Base-by-base conservation (phyloP, 768 basidiomycete genomes). In the Sporobolomyces pararoseus region DNA sequence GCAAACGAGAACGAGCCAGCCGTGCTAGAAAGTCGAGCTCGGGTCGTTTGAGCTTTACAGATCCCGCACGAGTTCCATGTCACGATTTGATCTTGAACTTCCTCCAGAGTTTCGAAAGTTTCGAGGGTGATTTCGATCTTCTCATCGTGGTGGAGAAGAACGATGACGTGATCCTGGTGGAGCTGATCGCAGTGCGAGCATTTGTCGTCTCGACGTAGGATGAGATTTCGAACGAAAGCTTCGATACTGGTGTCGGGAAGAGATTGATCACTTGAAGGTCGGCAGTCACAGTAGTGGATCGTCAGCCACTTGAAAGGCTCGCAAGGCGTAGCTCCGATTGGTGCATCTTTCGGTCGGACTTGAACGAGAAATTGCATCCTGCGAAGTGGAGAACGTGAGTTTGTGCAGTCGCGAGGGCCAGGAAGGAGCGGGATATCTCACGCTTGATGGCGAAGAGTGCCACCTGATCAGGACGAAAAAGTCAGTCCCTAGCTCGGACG, bases 281-380 rank as follows among this genome's bases (percentile, higher is more conserved):
- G 23, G 0, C 29, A 9, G 31, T 63, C 52, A 64, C 27, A 69
- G 67, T 65, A 73, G 46, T 27, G 4, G 37, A 66, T 27, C 7
- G 53, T 49, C 19, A 63, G 32, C 72, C 72, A 73, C 3, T n/a
- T 25, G 14, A 68, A 71, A 3, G 71, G 51, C 25, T 72, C 57
- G 52, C 74, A 75, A 1, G 65, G 54, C 4, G 29, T n/a, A 2
- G 61, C 21, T 0, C 37, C 37, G 17, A 49, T 1, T 0, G 39
- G 16, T 1, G 67, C 61, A 16, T 29, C 49, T 7, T 16, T 29
- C 6, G 37, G 32, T 2, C 60, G n/a, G n/a, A 52, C 60, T 31
- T 75, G 70, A 27, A 67, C 50, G 29, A 75, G 59, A 51, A 71
- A 70, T 35, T 71, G 74, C 66, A 75, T 69, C 7, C 69, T 71